Base-by-base conservation (phyloP, 1,284 basidiomycete genomes). In the Trichosporon sp. region DNA sequence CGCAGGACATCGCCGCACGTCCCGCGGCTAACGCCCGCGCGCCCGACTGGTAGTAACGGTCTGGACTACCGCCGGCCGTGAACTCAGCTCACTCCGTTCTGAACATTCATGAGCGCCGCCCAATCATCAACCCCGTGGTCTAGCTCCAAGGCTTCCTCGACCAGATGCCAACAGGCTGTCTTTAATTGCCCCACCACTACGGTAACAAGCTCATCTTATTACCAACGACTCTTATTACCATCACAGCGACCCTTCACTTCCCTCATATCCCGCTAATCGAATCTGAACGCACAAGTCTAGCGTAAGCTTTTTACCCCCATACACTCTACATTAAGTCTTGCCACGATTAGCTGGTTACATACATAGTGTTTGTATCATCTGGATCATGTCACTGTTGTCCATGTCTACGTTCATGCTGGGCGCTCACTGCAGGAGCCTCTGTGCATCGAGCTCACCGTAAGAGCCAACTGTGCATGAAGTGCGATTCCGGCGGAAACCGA, bases 1-100 rank as follows among this genome's bases (percentile, higher is more conserved):
- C 82, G 21, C 81, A 80, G 66, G 80, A 82, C 71, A 71, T 72
- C 63, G 32, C 38, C 35, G 14, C 51, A 43, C 68, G 61, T 21
- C 59, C 69, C 19, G 35, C 46, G 8, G 61, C 65, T 35, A 54
- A 63, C 32, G 43, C 67, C 31, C 71, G 71, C 32, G 65, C 73
- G 0, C 69, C 73, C 4, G 69, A 74, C 65, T 74, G 73, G 73
- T 74, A 68, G 19, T n/a, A 12, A 35, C 31, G 31, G 31, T 21
- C 59, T 16, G 59, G 19, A 21, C 51, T 5, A 6, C 43, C 6
- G 16, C 16, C 43, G 16, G 16, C 43, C 16, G 4, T 14, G 40
- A 43, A 43, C 40, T 26, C 26, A 26, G 26, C 26, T 26, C 26
- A 26, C 26, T 26, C 26, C 26, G 26, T 26, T 26, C 26, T 26